These are phyloP conservation scores for Fusarium longipes DNA, from an alignment of 2,329 filamentous ascomycete species.

Conservation along the genomic window DNA sequence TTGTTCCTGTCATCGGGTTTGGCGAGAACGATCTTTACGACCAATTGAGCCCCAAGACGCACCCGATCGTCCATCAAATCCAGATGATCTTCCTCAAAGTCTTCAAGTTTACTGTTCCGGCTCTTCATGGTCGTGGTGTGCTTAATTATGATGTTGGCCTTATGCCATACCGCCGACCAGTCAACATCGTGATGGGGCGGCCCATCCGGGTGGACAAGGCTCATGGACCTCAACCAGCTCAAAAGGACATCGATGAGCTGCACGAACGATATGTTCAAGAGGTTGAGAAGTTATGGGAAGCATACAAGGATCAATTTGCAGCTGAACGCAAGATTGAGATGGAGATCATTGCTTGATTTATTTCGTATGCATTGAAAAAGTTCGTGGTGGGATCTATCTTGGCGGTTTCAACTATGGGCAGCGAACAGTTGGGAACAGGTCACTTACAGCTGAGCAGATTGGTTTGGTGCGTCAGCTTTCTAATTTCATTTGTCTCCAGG, in stretches of 20 bases:
- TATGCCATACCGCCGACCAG: slow-evolving; percentile 88
- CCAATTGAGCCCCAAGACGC: slow-evolving; percentile 80
- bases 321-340: slow-evolving; percentile 71
- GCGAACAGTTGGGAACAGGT: neutral
- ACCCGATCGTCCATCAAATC: slow-evolving; percentile 81
- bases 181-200: slow-evolving; percentile 90
- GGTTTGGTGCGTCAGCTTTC: neutral
- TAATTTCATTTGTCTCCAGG: slow-evolving; percentile 6
- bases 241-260: slow-evolving; percentile 81
- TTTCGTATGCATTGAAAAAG: neutral
- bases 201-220: slow-evolving; percentile 77
- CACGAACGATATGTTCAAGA: slow-evolving; percentile 84
- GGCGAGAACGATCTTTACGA: slow-evolving; percentile 98
- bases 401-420: neutral
- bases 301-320: slow-evolving; percentile 82
- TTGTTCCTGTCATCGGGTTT: slow-evolving; percentile 92
- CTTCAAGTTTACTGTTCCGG: slow-evolving; percentile 91
- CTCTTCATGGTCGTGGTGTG: slow-evolving; percentile 89
- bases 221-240: slow-evolving; percentile 69
- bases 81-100: slow-evolving; percentile 87
- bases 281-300: slow-evolving; percentile 77
- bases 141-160: slow-evolving; percentile 98
- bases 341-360: slow-evolving; percentile 69
- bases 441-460: neutral
- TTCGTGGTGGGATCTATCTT: neutral